Base-by-base conservation (phyloP, 805 yeast genomes). In the Nakazawaea holstii region DNA sequence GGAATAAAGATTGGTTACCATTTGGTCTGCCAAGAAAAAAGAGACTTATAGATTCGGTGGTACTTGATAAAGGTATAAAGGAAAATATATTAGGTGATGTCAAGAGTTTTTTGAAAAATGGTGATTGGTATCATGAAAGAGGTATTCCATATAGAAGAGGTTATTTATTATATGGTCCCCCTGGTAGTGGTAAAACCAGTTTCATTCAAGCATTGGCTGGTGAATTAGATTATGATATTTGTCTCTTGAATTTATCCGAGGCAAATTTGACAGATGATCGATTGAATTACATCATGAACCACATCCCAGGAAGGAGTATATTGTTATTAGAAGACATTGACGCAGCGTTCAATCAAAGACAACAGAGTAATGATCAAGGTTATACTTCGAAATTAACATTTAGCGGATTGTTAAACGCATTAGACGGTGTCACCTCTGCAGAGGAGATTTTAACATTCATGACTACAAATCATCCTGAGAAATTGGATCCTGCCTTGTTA, bases 1-100 rank as follows among this genome's bases (percentile, higher is more conserved):
- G 94, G 88, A 99, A 98, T 0, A 96, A 96, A 28, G 99, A 94
- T 60, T 94, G 99, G 99, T 74, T 98, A 59, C 96, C 96, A 4
- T 94, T 94, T 70, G 99, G 99, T 2, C 91, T 84, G 61, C 98
- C 99, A 1, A 76, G 97, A 52, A 84, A 82, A 57, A 92, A 92
- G 66, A 74, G 99, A 56, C 66, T 84, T 27, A 67, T 92, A 35
- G 92, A 86, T 4, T 86, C 95, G 7, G 99, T 94, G 13, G 82
- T 94, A 26, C 69, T 94, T 45, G 98, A 90, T 62, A 64, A 74
- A 24, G 90, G 87, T 2, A 72, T 94, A 43, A 81, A 81, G 51
- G 87, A 84, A 49, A 55, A 61, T 8, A 79, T 94, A 20, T 59
- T 87, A 3, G 55, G 59, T 1, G 99, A 94, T 60, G 90, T 94